phyloP scores from a whole-genome alignment of 2,329 filamentous ascomycete species.

The Tolypocladium nubicola region DNA sequence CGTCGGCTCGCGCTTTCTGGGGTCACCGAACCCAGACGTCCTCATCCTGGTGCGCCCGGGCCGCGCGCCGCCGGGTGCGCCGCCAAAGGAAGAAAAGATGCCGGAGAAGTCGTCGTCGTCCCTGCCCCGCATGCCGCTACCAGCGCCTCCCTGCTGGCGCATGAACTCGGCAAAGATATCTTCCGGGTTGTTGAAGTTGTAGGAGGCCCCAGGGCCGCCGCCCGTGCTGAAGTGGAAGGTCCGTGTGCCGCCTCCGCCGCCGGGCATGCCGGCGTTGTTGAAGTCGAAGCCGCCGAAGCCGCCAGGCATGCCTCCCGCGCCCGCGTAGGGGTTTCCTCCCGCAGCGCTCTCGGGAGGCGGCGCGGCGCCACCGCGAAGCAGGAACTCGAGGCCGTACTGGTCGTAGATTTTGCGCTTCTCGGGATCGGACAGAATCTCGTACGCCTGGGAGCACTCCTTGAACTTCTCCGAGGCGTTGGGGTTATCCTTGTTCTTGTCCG shows the following conservation, averaged over 20 bases:
- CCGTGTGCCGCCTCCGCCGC: conserved; percentile 35
- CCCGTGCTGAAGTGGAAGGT: conserved; percentile 56
- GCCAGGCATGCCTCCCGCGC: conserved; percentile 44
- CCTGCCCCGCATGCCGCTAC: conserved; percentile 15
- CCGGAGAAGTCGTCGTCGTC: conserved; percentile 37
- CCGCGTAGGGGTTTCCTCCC: conserved; percentile 51
- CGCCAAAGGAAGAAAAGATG: conserved; percentile 42
- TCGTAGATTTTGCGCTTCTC: conserved; percentile 96
- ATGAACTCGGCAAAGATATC: conserved; percentile 81
- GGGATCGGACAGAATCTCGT: conserved; percentile 94
- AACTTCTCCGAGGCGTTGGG: conserved; percentile 82
- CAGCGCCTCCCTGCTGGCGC: conserved; percentile 34
- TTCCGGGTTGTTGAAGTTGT: conserved; percentile 74
- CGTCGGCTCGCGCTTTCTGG: conserved; percentile 31
- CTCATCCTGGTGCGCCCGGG: conserved; percentile 32
- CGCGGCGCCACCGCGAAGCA: conserved; percentile 66
- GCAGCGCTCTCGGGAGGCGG: conserved; percentile 49
- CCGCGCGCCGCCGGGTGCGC: conserved; percentile 19
- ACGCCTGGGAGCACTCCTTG: conserved; percentile 95
- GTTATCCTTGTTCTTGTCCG: conserved; percentile 96
- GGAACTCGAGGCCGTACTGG: conserved; percentile 85
- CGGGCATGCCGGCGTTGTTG: conserved; percentile 30
- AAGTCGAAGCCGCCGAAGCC: conserved; percentile 45
- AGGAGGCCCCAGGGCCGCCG: conserved; percentile 47
- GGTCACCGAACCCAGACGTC: conserved; percentile 24